These are phyloP conservation scores for Lagenidium sp. DNA, from an alignment of 352 stramenopile species.

Conservation along the genomic window DNA sequence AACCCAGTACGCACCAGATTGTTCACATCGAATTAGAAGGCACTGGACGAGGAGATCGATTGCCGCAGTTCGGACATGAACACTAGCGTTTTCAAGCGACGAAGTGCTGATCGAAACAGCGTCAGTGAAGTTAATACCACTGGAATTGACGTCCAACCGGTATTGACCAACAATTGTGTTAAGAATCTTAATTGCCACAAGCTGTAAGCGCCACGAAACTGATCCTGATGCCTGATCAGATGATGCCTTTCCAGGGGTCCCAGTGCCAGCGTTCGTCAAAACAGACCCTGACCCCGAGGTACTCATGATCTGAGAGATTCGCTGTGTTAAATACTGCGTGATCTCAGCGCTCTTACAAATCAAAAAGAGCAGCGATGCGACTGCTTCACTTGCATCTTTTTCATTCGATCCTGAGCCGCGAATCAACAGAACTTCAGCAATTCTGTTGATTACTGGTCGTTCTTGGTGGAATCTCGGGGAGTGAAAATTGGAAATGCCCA, in stretches of 20 bases:
- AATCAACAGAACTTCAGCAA: constrained; percentile 30
- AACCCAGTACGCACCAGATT: constrained; percentile 37
- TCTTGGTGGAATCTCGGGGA: constrained; percentile 39
- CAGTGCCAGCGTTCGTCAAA: no score
- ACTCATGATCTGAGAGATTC: no score
- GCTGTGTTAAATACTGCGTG: constrained; percentile 39
- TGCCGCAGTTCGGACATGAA: constrained; percentile 57
- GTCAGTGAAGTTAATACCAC: constrained; percentile 43
- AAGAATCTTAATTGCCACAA: constrained; percentile 72
- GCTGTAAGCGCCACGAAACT: constrained; percentile 54
- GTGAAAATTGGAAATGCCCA: constrained; percentile 57
- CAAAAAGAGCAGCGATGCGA: constrained; percentile 65
- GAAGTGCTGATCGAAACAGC: constrained; percentile 56
- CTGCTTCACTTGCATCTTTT: constrained; percentile 69
- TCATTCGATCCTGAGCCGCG: constrained; percentile 61
- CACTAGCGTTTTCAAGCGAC: constrained; percentile 62
- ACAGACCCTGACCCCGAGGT: no score
- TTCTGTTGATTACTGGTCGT: constrained; percentile 33
- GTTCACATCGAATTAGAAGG: constrained; percentile 62
- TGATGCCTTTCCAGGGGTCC: no score
- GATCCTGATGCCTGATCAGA: no score
- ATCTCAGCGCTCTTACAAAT: constrained; percentile 76
- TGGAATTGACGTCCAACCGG: constrained; percentile 45
- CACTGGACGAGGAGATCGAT: constrained; percentile 70
- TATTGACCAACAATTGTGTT: constrained; percentile 76